Evolutionary conservation across 257 asterid species (phyloP).

Genomic region (Sherardia arvensis): DNA sequence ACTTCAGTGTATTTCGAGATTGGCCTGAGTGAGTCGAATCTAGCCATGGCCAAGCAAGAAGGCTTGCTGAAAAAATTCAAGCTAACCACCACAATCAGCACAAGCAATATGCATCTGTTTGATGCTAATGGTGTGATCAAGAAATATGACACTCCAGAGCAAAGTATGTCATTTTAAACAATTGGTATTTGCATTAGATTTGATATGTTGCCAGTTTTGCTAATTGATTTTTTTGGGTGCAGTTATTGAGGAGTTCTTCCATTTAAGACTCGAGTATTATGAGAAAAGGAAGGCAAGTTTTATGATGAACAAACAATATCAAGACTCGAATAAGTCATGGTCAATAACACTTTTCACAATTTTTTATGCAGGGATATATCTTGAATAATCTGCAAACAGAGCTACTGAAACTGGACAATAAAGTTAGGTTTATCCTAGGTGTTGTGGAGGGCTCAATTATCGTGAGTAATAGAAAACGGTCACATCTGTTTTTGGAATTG

Average conservation of each 20-base stretch:
- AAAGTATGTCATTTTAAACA: too few species aligned
- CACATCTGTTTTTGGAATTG: slow-evolving; percentile 70
- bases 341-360: neutral
- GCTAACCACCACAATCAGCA: slow-evolving; percentile 65
- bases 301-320: neutral
- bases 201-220: neutral
- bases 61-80: slow-evolving; percentile 72
- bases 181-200: neutral
- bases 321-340: neutral
- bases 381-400: slow-evolving; percentile 66
- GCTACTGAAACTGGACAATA: slow-evolving; percentile 68
- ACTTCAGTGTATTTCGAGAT: slow-evolving; percentile 59
- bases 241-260: slow-evolving; percentile 89
- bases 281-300: slow-evolving; percentile 70
- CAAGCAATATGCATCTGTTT: slow-evolving; percentile 92
- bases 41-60: slow-evolving; percentile 55
- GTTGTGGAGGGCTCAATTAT: slow-evolving; percentile 81
- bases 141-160: slow-evolving; percentile 91
- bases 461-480: slow-evolving; percentile 80
- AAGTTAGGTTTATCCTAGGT: slow-evolving; percentile 62
- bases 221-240: slow-evolving; percentile 22
- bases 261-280: slow-evolving; percentile 66
- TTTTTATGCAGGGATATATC: slow-evolving; percentile 49
- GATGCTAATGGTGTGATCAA: slow-evolving; percentile 72
- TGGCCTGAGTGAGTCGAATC: slow-evolving; percentile 44